Evolutionary conservation across 805 yeast genomes (phyloP), one percentile per base, ranked within the genome.

Genomic region (Ogataea henricii): DNA sequence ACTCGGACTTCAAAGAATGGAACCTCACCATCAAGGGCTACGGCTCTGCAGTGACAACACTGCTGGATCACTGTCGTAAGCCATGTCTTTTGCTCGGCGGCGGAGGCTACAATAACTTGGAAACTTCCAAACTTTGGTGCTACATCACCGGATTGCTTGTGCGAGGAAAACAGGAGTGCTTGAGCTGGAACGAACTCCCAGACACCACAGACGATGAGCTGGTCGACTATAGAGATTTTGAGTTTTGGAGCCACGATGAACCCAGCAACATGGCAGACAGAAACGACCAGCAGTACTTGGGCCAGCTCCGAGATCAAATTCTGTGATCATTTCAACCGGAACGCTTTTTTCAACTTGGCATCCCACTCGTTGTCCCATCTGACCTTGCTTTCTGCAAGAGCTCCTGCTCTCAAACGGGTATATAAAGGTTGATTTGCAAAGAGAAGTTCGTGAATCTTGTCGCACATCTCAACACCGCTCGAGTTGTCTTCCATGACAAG

Each of bases 341-440:
- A 68, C 1, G 43, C 33, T 4, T 58, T 56, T 1, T 75, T 77
- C 40, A 85, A 64, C 38, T 71, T 72, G 2, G 53, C 50, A 22
- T 71, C 68, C 98, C 98, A 92, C 60, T 84, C 87, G 10, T 73
- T 67, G 36, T 81, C 79, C 98, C 98, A 92, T 46, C 87, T 76
- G 21, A 66, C 62, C 36, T 69, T 52, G 44, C 95, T 81, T 67
- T 91, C 96, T n/a, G 57, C 47, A 42, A 83, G 14, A 0, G 97
- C 98, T 12, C 96, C 96, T 8, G 59, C 53, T 55, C 77, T 82
- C 36, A 92, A 58, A 1, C 53, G 70, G 0, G 58, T 49, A 40
- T 76, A 65, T 1, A 54, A 43, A 0, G 54, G 48, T n/a, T 30
- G 42, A 29, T 51, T 51, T 9, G 56, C 43, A 40, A 60, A 64